Base-by-base conservation (phyloP, 2,329 filamentous ascomycete genomes). In the Scleromitrula shiraiana region DNA sequence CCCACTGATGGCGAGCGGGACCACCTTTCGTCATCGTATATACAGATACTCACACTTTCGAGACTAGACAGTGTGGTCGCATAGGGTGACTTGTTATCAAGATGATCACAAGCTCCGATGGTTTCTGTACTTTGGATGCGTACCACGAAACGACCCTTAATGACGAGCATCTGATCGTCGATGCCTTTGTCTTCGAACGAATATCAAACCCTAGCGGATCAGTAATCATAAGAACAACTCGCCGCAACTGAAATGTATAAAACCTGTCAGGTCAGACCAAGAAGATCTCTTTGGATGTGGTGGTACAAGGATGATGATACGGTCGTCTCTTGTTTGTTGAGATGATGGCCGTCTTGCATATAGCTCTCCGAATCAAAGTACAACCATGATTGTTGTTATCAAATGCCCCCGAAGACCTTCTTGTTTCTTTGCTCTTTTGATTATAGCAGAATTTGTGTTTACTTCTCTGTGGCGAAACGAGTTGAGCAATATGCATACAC, bases 331-430 rank as follows among this genome's bases (percentile, higher is more conserved):
- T 15, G 17, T 33, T 41, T 22, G 26, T 29, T 33, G 27, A 41
- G 37, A 47, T 41, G 40, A 17, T 32, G 12, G 32, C 32, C 29
- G 20, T 26, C 29, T 15, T 9, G 14, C 41, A 47, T 32, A 35
- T 42, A 47, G 37, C 22, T 29, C 27, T 24, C 8, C 26, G 15
- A 20, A 42, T 42, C 30, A 17, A 47, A 41, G n/a, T 26, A 41
- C 38, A 14, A 41, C n/a, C n/a, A n/a, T n/a, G 41, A 42, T 7
- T 17, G n/a, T 29, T 33, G 8, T 22, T 47, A 35, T 22, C 7
- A 41, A 20, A 27, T 23, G 19, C 22, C 17, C 20, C 22, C 29
- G 26, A n/a, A 17, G 24, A 4, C 5, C 19, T 17, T 24, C 8
- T 22, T 23, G n/a, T n/a, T n/a, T n/a, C n/a, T n/a, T n/a, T n/a